Evolutionary conservation across 2,329 filamentous ascomycete species (phyloP).

Genomic region (Zasmidium citrigriseum): DNA sequence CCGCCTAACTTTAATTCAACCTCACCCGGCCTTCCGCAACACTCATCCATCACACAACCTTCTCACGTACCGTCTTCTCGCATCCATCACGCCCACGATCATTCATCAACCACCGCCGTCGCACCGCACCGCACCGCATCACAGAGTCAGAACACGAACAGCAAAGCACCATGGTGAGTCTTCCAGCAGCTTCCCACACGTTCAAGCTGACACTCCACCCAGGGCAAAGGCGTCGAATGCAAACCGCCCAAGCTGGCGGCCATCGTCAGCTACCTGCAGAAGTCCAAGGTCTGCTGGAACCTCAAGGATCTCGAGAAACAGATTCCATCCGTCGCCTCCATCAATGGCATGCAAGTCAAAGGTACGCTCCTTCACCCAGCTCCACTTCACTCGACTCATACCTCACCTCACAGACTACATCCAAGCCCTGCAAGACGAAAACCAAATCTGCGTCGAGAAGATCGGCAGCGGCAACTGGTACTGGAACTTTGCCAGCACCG

Average conservation of each 20-base stretch:
- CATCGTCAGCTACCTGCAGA: constrained; percentile 61
- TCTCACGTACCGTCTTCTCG: too few species aligned
- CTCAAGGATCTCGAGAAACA: constrained; percentile 69
- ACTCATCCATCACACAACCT: neutral
- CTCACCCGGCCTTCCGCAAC: constrained; percentile 6
- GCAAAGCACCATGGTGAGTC: constrained; percentile 17
- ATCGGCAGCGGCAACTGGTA: constrained; percentile 74
- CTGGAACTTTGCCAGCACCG: constrained; percentile 66
- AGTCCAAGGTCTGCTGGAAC: constrained; percentile 62
- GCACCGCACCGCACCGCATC: too few species aligned
- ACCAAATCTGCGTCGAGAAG: constrained; percentile 65
- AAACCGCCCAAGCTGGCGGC: constrained; percentile 60
- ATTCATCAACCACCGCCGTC: too few species aligned
- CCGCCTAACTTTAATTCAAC: constrained; percentile 1
- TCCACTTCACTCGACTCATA: neutral
- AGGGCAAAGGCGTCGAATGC: constrained; percentile 58
- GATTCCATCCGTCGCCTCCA: constrained; percentile 61
- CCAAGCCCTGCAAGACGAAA: constrained; percentile 62
- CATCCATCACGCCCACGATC: too few species aligned
- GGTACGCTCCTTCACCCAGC: constrained; percentile 15
- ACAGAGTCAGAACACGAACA: too few species aligned
- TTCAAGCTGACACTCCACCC: constrained; percentile 7
- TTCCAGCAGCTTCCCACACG: neutral
- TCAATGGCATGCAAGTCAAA: constrained; percentile 61
- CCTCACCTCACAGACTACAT: constrained; percentile 55